Evolutionary conservation across 805 yeast species (phyloP).

Genomic region (Saturnispora quitensis): DNA sequence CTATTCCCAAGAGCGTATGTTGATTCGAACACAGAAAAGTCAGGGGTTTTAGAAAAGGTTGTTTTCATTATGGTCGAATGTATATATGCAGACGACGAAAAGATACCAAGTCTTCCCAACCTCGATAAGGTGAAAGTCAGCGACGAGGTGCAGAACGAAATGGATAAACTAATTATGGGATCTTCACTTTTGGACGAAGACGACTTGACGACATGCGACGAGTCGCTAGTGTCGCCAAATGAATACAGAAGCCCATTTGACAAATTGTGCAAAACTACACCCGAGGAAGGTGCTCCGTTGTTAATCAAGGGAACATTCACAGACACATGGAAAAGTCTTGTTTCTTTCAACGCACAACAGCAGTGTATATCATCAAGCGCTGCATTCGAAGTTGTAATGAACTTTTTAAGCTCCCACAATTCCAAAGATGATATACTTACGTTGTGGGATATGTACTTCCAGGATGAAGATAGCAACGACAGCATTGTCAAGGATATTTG

Average conservation of each 20-base stretch:
- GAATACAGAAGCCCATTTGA: conserved; percentile 3
- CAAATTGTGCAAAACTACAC: neutral
- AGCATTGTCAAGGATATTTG: neutral
- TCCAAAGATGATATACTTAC: neutral
- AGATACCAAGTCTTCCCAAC: conserved; percentile 31
- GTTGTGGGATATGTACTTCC: conserved; percentile 5
- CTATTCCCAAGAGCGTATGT: conserved; percentile 17
- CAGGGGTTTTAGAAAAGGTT: conserved; percentile 19
- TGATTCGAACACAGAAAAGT: conserved; percentile 15
- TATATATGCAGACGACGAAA: conserved; percentile 70
- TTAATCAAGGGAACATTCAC: conserved; percentile 4
- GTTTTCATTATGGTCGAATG: conserved; percentile 44
- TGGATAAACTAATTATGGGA: conserved; percentile 35
- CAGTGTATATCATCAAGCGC: neutral
- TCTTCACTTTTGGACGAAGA: conserved; percentile 10
- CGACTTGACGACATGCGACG: conserved; percentile 14
- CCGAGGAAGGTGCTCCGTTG: neutral
- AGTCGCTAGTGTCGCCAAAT: neutral
- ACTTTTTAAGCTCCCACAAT: neutral
- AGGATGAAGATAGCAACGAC: neutral
- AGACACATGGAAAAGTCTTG: neutral
- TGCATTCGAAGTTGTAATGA: conserved; percentile 2
- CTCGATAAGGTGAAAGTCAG: conserved; percentile 28
- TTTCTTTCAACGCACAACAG: conserved; percentile 1
- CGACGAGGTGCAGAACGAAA: conserved; percentile 34